These are phyloP conservation scores for Sideroxylon spinosum DNA, from an alignment of 179 eudicot species.

Conservation along the genomic window DNA sequence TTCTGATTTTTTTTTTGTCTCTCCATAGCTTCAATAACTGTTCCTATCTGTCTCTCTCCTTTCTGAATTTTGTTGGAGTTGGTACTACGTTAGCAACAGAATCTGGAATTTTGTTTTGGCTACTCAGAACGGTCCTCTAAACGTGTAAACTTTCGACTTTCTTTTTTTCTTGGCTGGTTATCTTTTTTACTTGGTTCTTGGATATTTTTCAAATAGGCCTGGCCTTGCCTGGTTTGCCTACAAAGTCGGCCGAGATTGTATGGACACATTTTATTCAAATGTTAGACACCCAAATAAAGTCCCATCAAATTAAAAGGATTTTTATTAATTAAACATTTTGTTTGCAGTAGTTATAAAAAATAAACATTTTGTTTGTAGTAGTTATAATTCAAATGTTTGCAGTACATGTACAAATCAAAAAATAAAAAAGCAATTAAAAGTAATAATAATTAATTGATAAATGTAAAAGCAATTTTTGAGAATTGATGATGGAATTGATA, in stretches of 20 bases:
- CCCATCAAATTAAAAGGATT: background rate
- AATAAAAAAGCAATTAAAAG: no score
- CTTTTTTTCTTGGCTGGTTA: background rate
- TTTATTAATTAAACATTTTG: no score
- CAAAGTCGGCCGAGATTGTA: background rate
- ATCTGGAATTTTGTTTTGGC: background rate
- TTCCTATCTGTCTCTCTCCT: background rate
- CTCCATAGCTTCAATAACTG: background rate
- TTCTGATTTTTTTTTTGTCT: conserved; percentile 7
- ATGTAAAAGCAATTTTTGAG: no score
- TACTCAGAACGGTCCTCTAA: background rate
- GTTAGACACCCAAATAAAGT: no score
- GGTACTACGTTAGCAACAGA: conserved; percentile 19
- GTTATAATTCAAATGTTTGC: no score
- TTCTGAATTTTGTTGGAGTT: background rate
- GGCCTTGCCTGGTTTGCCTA: background rate
- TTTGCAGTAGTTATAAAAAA: no score
- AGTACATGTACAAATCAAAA: no score
- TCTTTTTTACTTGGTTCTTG: background rate
- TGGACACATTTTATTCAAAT: background rate
- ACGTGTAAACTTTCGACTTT: background rate
- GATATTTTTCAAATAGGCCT: background rate
- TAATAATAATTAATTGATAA: no score
- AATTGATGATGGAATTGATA: no score
- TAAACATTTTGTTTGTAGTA: no score